Evolutionary conservation across 306 rosid species (phyloP).

Genomic region (Prunus mume): DNA sequence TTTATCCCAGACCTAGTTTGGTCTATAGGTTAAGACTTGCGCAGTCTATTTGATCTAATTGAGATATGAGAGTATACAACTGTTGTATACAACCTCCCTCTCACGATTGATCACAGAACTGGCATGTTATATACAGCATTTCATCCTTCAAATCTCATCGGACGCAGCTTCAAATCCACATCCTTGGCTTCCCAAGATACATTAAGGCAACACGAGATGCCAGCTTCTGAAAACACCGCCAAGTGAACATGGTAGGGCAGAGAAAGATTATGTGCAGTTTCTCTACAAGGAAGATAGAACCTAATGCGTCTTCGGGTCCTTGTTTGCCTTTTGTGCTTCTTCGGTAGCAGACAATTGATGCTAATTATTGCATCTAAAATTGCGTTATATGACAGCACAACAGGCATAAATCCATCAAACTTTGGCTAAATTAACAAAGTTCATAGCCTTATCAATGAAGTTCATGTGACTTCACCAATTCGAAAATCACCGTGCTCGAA

Average conservation of each 20-base stretch:
- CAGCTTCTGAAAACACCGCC: background rate
- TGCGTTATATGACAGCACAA: slow-evolving; percentile 26
- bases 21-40: background rate
- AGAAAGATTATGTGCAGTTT: too few species aligned
- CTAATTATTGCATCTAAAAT: too few species aligned
- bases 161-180: background rate
- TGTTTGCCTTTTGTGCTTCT: background rate
- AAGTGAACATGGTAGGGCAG: background rate
- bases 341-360: background rate
- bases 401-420: slow-evolving; percentile 56
- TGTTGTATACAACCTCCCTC: too few species aligned
- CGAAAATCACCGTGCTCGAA: slow-evolving; percentile 68
- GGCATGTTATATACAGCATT: background rate
- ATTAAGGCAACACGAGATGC: background rate
- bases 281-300: background rate
- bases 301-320: background rate
- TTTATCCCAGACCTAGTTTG: background rate
- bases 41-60: background rate
- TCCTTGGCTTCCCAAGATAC: background rate
- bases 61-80: background rate
- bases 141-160: too few species aligned
- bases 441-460: background rate
- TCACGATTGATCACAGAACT: too few species aligned
- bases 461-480: slow-evolving; percentile 61
- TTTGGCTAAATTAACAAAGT: slow-evolving; percentile 21